Evolutionary conservation across 225 moss, liverwort and hornwort genomes (phyloP), one percentile per base, ranked within the genome.

Genomic region (Polytrichum formosum): DNA sequence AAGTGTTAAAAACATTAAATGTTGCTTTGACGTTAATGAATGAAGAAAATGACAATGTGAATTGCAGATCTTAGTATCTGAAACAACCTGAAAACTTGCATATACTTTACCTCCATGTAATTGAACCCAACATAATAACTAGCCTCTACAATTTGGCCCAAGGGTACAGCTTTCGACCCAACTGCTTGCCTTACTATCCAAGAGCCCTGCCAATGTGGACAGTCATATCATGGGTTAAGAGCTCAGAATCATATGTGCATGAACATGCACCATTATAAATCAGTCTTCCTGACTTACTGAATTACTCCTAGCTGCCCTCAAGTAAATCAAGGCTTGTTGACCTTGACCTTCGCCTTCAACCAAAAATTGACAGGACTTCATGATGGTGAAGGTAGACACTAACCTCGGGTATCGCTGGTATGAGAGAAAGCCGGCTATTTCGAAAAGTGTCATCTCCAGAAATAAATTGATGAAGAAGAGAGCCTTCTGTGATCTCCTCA

Each of bases 101-200:
- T 33, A 33, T 33, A 35, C 8, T 35, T 35, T 71, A 91, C 91
- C 85, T 91, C 85, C 72, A 91, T 81, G 64, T 91, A 88, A 68
- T 91, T 88, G 56, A 85, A 80, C 61, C 88, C 91, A 76, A 85
- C 83, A 69, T 91, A 86, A 76, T 91, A 91, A 37, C 69, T 81
- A 54, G 74, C 72, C 63, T 91, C 88, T 53, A 88, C 78, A 54
- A 91, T 88, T 71, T 91, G 91, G 63, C 83, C 88, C 67, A 91
- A 69, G 54, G 76, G 81, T 68, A 86, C 85, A 77, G 88, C 53
- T 80, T 85, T 86, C 18, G 88, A 85, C 65, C 91, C 91, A 71
- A 91, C 91, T 33, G 88, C 91, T 88, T 91, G 91, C 73, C 76
- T 86, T 64, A 88, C 86, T 71, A 91, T 88, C 91, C 91, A 91